Percentiles rank a stretch among this genome's conserved stretches.
These are phyloP conservation scores for Ophiobolus disseminans DNA, from an alignment of 2,329 filamentous ascomycete species.

Conservation along the genomic window DNA sequence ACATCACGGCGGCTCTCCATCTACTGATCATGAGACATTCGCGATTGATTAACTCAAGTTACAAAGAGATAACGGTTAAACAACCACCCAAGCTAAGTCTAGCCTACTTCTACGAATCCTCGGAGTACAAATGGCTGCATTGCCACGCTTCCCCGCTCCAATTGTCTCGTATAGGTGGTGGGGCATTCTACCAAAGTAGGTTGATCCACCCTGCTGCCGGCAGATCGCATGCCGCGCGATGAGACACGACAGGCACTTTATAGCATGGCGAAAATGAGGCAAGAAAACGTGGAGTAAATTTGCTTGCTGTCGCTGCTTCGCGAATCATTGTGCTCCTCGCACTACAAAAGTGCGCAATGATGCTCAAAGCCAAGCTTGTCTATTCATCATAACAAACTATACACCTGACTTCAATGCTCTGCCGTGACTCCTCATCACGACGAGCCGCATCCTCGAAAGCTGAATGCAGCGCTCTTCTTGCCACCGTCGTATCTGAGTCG, in stretches of 20 bases:
- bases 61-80: constrained; percentile 7
- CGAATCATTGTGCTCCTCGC: no score
- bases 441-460: constrained; percentile 30
- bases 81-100: not conserved
- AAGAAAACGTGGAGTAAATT: no score
- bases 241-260: no score
- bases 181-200: constrained; percentile 24
- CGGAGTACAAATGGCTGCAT: constrained; percentile 12
- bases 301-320: no score
- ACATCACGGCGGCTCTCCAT: no score
- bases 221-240: constrained; percentile 6
- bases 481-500: constrained; percentile 25
- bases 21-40: constrained; percentile 9
- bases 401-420: constrained; percentile 37
- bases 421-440: constrained; percentile 19
- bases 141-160: constrained; percentile 27
- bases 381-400: constrained; percentile 25
- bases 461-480: constrained; percentile 29
- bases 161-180: constrained; percentile 12
- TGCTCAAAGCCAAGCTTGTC: constrained; percentile 2
- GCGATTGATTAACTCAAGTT: constrained; percentile 12
- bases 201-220: constrained; percentile 20
- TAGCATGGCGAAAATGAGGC: not conserved
- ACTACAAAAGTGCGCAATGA: no score
- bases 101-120: not conserved